Evolutionary conservation across 2,329 filamentous ascomycete genomes (phyloP), one percentile per base, ranked within the genome.

Genomic region (Sporothrix dimorphospora): DNA sequence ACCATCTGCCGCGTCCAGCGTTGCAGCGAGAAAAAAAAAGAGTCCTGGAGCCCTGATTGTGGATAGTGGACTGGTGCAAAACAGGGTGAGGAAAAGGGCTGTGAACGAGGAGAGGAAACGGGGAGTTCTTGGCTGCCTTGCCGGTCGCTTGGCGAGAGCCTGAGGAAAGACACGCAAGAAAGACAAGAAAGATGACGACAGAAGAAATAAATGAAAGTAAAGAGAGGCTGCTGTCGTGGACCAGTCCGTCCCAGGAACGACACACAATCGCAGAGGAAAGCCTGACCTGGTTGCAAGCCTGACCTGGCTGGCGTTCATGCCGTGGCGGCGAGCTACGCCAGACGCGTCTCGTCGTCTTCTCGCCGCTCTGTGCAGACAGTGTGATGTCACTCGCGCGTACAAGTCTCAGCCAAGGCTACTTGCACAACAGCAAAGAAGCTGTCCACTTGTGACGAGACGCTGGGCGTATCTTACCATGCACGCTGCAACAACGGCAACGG

Each of bases 361-460:
- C 24, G n/a, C n/a, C n/a, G n/a, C 14, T 34, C 30, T 34, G 8
- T 57, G 53, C n/a, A n/a, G n/a, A n/a, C n/a, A n/a, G n/a, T 57
- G 53, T 57, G 53, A 57, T 57, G 53, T 57, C 53, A 57, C 53
- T 57, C 14, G 24, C 53, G 27, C 53, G 53, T 34, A 34, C 53
- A 57, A 57, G 53, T 57, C 53, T 34, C 53, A 57, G 53, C 4
- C 27, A 14, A 57, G 27, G 14, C 14, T 57, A 57, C 53, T 34
- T 2, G 27, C 3, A 6, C 45, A 19, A 16, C 45, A 51, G n/a
- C 49, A 51, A 11, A 5, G 42, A 11, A 5, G 42, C 11, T 47
- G 45, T 14, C 45, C 45, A 47, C 45, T 47, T 47, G 45, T 7
- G 12, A 57, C 27, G 53, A 27, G n/a, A 57, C 27, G 27, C 53